phyloP scores from a whole-genome alignment of 2,329 filamentous ascomycete genomes.

The Alternaria ethzedia region DNA sequence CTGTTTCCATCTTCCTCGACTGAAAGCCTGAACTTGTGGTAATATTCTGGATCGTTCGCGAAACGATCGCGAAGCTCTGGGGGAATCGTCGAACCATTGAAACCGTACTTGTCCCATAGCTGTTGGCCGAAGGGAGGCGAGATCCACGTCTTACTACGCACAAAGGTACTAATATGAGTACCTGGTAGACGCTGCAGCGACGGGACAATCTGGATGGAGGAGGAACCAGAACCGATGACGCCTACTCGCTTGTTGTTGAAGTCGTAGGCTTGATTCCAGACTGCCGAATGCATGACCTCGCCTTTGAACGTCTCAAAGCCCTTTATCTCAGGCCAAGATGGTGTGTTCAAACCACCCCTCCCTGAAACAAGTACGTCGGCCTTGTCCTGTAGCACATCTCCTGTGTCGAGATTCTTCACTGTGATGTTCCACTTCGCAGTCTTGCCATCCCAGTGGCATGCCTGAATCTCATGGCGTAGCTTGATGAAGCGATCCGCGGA shows the following conservation, averaged over 20 bases:
- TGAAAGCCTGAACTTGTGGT: constrained; percentile 37
- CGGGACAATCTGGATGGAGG: constrained; percentile 52
- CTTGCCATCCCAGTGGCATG: constrained; percentile 42
- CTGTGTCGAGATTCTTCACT: constrained; percentile 41
- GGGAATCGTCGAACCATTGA: constrained; percentile 41
- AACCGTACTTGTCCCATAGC: constrained; percentile 42
- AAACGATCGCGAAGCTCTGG: constrained; percentile 34
- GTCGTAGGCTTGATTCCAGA: constrained; percentile 44
- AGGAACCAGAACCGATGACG: constrained; percentile 45
- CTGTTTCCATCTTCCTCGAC: constrained; percentile 44
- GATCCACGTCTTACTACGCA: constrained; percentile 46
- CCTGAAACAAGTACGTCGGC: constrained; percentile 41
- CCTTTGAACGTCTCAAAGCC: constrained; percentile 40
- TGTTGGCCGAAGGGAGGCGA: constrained; percentile 40
- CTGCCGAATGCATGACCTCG: constrained; percentile 46
- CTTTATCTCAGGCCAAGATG: constrained; percentile 44
- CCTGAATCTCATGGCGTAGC: constrained; percentile 43
- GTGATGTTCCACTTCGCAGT: constrained; percentile 47
- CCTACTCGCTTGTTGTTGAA: constrained; percentile 43
- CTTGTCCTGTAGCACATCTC: constrained; percentile 31
- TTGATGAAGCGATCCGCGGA: constrained; percentile 48
- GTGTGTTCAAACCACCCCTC: constrained; percentile 42
- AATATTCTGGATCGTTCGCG: constrained; percentile 36
- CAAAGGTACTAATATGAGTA: constrained; percentile 41
- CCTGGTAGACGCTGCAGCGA: constrained; percentile 45